Conservation (phyloP, 805 yeast species). For the Blastobotrys attinorum region DNA sequence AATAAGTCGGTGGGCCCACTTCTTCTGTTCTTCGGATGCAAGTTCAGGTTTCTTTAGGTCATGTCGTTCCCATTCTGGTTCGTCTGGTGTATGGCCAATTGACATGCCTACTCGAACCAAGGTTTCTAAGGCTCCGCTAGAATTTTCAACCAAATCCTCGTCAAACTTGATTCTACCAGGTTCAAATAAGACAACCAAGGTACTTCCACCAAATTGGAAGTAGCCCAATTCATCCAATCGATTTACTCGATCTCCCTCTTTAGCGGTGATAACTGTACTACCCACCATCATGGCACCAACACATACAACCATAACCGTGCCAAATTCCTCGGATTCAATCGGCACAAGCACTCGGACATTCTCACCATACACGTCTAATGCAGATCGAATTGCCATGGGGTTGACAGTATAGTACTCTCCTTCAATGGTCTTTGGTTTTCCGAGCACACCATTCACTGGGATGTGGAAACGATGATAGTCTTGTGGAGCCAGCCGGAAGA, state of each 20-base stretch:
- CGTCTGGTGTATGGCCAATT: conserved; percentile 61
- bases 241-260: conserved; percentile 47
- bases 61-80: conserved; percentile 42
- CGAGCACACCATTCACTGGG: conserved; percentile 72
- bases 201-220: conserved; percentile 94
- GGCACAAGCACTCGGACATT: conserved; percentile 76
- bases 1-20: conserved; percentile 9
- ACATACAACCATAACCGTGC: conserved; percentile 66
- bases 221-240: conserved; percentile 87
- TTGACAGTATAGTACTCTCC: conserved; percentile 96
- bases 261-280: conserved; percentile 64
- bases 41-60: conserved; percentile 20
- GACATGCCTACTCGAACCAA: conserved; percentile 86
- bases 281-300: conserved; percentile 99
- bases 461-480: conserved; percentile 92
- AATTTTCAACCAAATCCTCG: conserved; percentile 62
- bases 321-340: conserved; percentile 68
- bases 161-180: conserved; percentile 44
- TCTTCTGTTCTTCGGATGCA: conserved; percentile 7
- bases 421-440: conserved; percentile 57
- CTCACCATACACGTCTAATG: conserved; percentile 87
- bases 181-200: conserved; percentile 63
- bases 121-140: conserved; percentile 67
- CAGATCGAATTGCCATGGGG: conserved; percentile 92
- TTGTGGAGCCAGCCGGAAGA: conserved; percentile 91